These are phyloP conservation scores for Boletus pseudopeckii DNA, from an alignment of 768 basidiomycete genomes.

Conservation along the genomic window DNA sequence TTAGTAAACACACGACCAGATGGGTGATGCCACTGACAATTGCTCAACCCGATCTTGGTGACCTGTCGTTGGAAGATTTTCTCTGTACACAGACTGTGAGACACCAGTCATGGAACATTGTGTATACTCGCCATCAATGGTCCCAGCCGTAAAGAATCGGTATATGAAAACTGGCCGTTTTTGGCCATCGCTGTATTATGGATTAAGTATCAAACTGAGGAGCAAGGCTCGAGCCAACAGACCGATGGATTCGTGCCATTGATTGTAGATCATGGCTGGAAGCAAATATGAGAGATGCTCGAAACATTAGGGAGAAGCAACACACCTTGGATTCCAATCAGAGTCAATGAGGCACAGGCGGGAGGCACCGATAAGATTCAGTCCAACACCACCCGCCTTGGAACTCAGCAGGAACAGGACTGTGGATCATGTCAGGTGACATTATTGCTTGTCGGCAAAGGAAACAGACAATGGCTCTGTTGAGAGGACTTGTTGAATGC, in stretches of 20 bases:
- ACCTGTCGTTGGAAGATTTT: constrained; percentile 94
- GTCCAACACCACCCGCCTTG: constrained; percentile 93
- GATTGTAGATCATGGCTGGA: constrained; percentile 87
- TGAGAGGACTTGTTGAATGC: constrained; percentile 79
- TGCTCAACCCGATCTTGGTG: constrained; percentile 87
- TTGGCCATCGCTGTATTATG: constrained; percentile 77
- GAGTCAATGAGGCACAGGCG: constrained; percentile 83
- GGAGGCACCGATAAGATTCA: constrained; percentile 91
- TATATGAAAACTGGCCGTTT: constrained; percentile 89
- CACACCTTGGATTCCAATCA: constrained; percentile 90
- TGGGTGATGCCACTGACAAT: constrained; percentile 53
- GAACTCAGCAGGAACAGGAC: constrained; percentile 91
- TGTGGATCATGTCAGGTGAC: constrained; percentile 28
- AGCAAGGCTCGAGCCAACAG: constrained; percentile 7
- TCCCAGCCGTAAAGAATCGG: constrained; percentile 78
- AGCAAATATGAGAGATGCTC: neutral
- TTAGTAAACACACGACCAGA: constrained; percentile 7
- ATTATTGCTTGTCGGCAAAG: neutral
- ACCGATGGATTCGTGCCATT: constrained; percentile 97
- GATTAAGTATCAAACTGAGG: constrained; percentile 5
- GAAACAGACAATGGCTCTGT: constrained; percentile 58
- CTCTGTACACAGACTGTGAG: constrained; percentile 42
- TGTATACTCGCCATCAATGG: constrained; percentile 72
- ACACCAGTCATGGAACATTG: neutral
- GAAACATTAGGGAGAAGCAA: neutral